Evolutionary conservation across 2,329 filamentous ascomycete species (phyloP), one percentile per base, ranked within the genome.

Genomic region (Orbilia oligospora): DNA sequence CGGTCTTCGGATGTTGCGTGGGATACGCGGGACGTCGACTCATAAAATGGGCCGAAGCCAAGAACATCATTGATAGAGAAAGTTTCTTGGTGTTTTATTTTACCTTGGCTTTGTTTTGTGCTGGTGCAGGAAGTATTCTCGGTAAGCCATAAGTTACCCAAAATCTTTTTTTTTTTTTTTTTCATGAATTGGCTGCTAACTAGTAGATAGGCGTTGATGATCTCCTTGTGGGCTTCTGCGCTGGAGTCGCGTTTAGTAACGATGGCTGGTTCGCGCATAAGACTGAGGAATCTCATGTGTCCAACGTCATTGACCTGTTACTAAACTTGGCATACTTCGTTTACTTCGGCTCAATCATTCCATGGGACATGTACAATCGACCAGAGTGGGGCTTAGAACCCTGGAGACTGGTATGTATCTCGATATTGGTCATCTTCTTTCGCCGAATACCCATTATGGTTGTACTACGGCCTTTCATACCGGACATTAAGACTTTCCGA

Each of bases 11-110:
- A 18, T 97, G 98, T 81, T 78, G 90, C 20, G 87, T 99, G 80
- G 96, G 96, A 18, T 99, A 98, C 83, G 89, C 92, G 81, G 96
- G 94, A 30, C 91, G 96, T 27, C 95, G 97, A 81, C 91, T 93
- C 27, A 97, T 99, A 86, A 94, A 93, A 82, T 91, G 87, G 79
- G 94, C 96, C 9, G 95, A 99, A 85, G 89, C 91, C 82, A 90
- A 88, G 81, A 92, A 96, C 61, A 84, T 97, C 71, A 97, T 99
- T 81, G 96, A 99, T 83, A 89, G 96, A 83, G 96, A 99, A 85
- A 98, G 95, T 84, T 98, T 97, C 83, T 89, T 99, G 69, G 96
- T 98, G 64, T 99, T 98, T 86, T 99, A 99, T 87, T 99, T 99
- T 82, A 94, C 97, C 56, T 87, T 99, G 70, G 95, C 96, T 0